Base-by-base conservation (phyloP, 2,329 filamentous ascomycete genomes). In the Didymella lethalis region DNA sequence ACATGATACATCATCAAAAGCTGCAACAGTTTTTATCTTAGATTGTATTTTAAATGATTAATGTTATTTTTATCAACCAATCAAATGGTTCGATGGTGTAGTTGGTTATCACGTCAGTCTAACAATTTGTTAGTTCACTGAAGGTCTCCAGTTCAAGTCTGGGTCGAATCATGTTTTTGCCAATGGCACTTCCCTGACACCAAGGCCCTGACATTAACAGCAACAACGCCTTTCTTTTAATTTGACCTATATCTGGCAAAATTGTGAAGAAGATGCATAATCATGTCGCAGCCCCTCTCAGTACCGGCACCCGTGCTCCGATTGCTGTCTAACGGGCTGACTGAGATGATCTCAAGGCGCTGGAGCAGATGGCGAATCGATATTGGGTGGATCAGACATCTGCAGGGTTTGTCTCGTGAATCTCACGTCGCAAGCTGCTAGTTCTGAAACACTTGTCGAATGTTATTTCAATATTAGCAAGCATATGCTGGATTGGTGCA, bases 91-190 rank as follows among this genome's bases (percentile, higher is more conserved):
- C 56, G 56, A 59, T 77, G 74, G 77, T 79, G 77, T 79, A 79
- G 77, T 78, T 78, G 77, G 76, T 79, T 78, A 78, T 78, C 76
- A 79, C 77, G 75, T 78, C 72, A 78, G 77, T 79, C 76, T 78
- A 78, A 79, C 77, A 79, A 79, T 50, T n/a, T 10, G 36, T 40
- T 40, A 40, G 36, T 20, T 20, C 36, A 40, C 28, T 31, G n/a
- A 31, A 12, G 20, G 32, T 28, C 4, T 44, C 18, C 11, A 18
- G 14, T 16, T 44, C 28, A 52, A 26, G 41, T 32, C 7, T 23
- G 20, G 36, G 36, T 40, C 36, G 36, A 40, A 40, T 40, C 36
- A 40, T 40, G 2, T 40, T 40, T 40, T 40, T 40, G 34, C 16
- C 16, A 23, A 3, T 23, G 23, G 23, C 23, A 23, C 3, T 23